These are phyloP conservation scores for Mycocentrospora acerina DNA, from an alignment of 2,329 filamentous ascomycete genomes.

Conservation along the genomic window DNA sequence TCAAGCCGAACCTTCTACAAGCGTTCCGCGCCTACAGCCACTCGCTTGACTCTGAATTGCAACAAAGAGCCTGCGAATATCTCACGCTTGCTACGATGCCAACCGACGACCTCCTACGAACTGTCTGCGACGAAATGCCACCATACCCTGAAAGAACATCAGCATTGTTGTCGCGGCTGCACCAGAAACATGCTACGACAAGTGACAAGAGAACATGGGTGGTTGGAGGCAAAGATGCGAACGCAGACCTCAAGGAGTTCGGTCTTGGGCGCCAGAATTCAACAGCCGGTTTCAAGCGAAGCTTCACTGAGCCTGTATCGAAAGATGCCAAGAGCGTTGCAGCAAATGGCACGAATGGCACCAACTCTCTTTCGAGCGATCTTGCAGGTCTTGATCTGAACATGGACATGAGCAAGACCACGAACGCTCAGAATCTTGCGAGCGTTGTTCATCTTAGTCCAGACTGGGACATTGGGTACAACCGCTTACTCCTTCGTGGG, in stretches of 20 bases:
- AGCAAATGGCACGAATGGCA: constrained; percentile 49
- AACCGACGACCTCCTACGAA: constrained; percentile 87
- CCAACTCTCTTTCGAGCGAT: constrained; percentile 55
- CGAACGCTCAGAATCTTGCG: constrained; percentile 79
- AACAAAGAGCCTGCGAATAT: constrained; percentile 96
- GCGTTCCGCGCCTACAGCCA: constrained; percentile 93
- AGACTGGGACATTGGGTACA: constrained; percentile 90
- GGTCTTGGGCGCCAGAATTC: constrained; percentile 69
- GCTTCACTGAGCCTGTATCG: constrained; percentile 64
- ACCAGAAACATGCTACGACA: constrained; percentile 90
- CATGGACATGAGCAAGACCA: constrained; percentile 57
- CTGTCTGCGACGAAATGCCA: constrained; percentile 97
- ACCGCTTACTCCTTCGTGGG: constrained; percentile 72
- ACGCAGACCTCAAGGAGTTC: constrained; percentile 76
- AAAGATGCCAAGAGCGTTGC: constrained; percentile 29
- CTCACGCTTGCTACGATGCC: constrained; percentile 80
- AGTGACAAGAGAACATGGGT: constrained; percentile 98
- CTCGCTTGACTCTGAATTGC: constrained; percentile 89
- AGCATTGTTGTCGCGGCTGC: constrained; percentile 83
- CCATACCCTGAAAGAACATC: constrained; percentile 95
- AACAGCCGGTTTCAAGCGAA: constrained; percentile 74
- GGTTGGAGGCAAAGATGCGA: constrained; percentile 94
- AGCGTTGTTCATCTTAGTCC: constrained; percentile 91
- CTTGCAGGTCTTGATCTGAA: constrained; percentile 81
- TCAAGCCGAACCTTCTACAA: constrained; percentile 89